Evolutionary conservation across 1,284 basidiomycete species (phyloP).

Genomic region (Naganishia albida): DNA sequence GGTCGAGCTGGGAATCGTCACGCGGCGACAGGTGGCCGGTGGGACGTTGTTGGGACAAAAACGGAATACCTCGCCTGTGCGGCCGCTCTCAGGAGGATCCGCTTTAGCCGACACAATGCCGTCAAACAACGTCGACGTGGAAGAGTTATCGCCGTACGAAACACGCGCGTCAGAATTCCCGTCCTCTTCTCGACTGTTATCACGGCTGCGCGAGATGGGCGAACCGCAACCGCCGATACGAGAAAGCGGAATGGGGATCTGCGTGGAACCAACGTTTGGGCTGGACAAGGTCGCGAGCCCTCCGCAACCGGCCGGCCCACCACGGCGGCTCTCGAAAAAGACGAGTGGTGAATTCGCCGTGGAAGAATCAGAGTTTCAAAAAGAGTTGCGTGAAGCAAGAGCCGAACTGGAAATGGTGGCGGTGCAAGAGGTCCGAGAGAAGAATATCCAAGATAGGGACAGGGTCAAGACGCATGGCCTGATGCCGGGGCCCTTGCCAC

Average conservation of each 20-base stretch:
- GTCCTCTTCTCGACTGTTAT: conserved; percentile 30
- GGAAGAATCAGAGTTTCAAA: conserved; percentile 34
- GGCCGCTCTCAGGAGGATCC: neutral
- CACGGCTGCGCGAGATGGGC: conserved; percentile 28
- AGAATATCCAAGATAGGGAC: conserved; percentile 25
- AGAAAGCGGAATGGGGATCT: conserved; percentile 33
- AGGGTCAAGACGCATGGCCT: conserved; percentile 18
- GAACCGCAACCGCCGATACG: conserved; percentile 29
- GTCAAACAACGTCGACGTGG: neutral
- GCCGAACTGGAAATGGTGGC: conserved; percentile 33
- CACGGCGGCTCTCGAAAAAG: conserved; percentile 17
- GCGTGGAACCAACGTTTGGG: conserved; percentile 32
- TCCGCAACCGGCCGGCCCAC: neutral
- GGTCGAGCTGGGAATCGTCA: conserved; percentile 34
- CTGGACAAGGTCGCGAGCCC: conserved; percentile 27
- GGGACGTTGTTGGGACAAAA: neutral
- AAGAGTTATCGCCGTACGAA: conserved; percentile 3
- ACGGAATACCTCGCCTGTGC: conserved; percentile 12
- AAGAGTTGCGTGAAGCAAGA: conserved; percentile 32
- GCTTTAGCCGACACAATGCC: no score
- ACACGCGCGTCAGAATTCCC: conserved; percentile 31
- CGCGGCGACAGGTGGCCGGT: conserved; percentile 26
- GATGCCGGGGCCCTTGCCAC: neutral
- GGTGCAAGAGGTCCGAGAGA: conserved; percentile 30
- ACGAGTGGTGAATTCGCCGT: conserved; percentile 33